These are phyloP conservation scores for Paxillus involutus DNA, from an alignment of 768 basidiomycete genomes.

Conservation along the genomic window DNA sequence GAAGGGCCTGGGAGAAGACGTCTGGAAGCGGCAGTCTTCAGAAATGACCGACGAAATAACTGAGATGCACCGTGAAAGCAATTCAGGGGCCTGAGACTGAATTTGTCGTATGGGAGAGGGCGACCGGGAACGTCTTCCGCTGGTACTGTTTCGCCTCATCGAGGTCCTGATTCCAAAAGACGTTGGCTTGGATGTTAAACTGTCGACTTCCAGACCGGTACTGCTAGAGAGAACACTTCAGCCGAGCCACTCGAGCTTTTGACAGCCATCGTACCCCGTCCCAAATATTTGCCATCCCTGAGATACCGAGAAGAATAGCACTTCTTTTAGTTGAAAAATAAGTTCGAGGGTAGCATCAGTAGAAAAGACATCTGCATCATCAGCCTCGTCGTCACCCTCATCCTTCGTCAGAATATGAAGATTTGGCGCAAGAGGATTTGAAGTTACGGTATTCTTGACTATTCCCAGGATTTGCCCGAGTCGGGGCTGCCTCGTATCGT, in stretches of 20 bases:
- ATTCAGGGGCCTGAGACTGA: slow-evolving; percentile 43
- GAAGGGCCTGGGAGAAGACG: slow-evolving; percentile 55
- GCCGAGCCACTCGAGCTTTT: background rate
- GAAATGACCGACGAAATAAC: slow-evolving; percentile 61
- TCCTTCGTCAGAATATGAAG: slow-evolving; percentile 5
- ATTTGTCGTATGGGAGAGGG: slow-evolving; percentile 39
- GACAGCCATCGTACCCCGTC: slow-evolving; percentile 38
- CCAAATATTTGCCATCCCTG: slow-evolving; percentile 68
- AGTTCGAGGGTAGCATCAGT: slow-evolving; percentile 68
- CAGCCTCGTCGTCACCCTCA: slow-evolving; percentile 37
- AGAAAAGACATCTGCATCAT: slow-evolving; percentile 44
- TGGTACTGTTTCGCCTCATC: slow-evolving; percentile 37
- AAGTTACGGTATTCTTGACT: slow-evolving; percentile 44
- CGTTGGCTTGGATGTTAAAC: slow-evolving; percentile 15
- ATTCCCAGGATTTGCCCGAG: slow-evolving; percentile 45
- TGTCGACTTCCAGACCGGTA: background rate
- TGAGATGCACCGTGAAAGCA: slow-evolving; percentile 59
- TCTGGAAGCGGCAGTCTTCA: slow-evolving; percentile 72
- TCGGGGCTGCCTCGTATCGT: slow-evolving; percentile 30
- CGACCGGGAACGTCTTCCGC: slow-evolving; percentile 51
- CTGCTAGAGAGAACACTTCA: background rate
- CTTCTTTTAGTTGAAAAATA: slow-evolving; percentile 60
- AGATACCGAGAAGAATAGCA: slow-evolving; percentile 52
- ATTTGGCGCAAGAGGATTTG: slow-evolving; percentile 21
- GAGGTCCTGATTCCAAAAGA: slow-evolving; percentile 41